phyloP scores from a whole-genome alignment of 345 rosid species.

The Gossypium arboreum region DNA sequence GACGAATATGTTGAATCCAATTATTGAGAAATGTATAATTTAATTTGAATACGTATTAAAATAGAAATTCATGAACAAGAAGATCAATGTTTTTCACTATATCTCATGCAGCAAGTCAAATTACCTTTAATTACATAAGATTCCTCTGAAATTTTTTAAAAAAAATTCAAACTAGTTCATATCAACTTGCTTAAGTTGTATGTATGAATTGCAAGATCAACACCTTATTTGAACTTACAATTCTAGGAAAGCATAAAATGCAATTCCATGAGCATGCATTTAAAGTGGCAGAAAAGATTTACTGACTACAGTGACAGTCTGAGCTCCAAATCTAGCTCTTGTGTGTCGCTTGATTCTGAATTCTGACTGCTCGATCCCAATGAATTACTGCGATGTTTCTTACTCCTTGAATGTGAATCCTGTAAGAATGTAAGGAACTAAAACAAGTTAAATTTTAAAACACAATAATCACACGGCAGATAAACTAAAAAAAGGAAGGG shows the following conservation, averaged over 20 bases:
- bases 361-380: constrained; percentile 63
- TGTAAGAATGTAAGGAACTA: neutral
- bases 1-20: too few species aligned
- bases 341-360: constrained; percentile 62
- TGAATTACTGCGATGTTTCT: constrained; percentile 42
- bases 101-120: constrained; percentile 6
- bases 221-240: constrained; percentile 14
- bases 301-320: constrained; percentile 53
- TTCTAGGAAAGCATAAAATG: neutral
- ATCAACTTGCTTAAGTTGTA: constrained; percentile 13
- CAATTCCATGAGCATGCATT: neutral
- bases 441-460: neutral
- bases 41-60: too few species aligned
- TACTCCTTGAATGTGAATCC: constrained; percentile 40
- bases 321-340: constrained; percentile 88
- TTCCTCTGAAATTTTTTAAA: neutral
- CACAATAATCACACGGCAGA: neutral
- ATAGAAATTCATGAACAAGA: neutral
- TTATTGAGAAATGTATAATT: too few species aligned
- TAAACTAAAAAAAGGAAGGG: neutral
- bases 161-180: constrained; percentile 1
- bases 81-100: neutral
- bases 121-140: constrained; percentile 4
- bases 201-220: constrained; percentile 8
- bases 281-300: neutral